Evolutionary conservation across 2,329 filamentous ascomycete genomes (phyloP).

Genomic region (Colletotrichum godetiae): DNA sequence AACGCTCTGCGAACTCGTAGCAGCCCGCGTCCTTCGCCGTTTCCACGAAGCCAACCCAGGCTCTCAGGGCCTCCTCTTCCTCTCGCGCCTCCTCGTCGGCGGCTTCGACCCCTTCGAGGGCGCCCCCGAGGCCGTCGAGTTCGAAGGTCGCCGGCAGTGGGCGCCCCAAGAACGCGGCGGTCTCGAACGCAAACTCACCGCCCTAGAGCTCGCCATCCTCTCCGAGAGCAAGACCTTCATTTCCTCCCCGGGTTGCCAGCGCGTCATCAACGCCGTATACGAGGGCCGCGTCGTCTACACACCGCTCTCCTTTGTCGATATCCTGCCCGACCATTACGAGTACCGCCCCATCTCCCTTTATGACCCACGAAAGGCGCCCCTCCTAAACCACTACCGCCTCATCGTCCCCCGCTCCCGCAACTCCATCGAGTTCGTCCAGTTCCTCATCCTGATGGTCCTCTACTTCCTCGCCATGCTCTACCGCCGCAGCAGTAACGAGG

Average conservation of each 20-base stretch:
- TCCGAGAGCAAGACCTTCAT: slow-evolving; percentile 77
- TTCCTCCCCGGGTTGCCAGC: slow-evolving; percentile 73
- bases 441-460: slow-evolving; percentile 70
- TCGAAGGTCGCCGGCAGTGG: slow-evolving; percentile 46
- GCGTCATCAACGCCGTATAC: slow-evolving; percentile 78
- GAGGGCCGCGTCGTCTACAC: slow-evolving; percentile 77
- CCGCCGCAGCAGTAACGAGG: slow-evolving; percentile 60
- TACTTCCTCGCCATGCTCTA: slow-evolving; percentile 74
- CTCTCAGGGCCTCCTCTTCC: slow-evolving; percentile 69
- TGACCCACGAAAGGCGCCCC: slow-evolving; percentile 71
- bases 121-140: slow-evolving; percentile 68
- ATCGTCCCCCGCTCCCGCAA: slow-evolving; percentile 77
- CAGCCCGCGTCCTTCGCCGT: slow-evolving; percentile 72
- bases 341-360: slow-evolving; percentile 77
- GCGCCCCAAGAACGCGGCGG: slow-evolving; percentile 51
- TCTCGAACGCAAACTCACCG: slow-evolving; percentile 69
- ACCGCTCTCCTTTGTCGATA: slow-evolving; percentile 76
- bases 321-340: slow-evolving; percentile 80
- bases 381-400: slow-evolving; percentile 78
- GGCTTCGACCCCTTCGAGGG: slow-evolving; percentile 80
- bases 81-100: slow-evolving; percentile 76
- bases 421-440: slow-evolving; percentile 73
- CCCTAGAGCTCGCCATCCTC: slow-evolving; percentile 78
- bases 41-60: slow-evolving; percentile 76
- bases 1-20: slow-evolving; percentile 75